These are phyloP conservation scores for Volvox africanus DNA, from an alignment of 139 green algal species.

Conservation along the genomic window DNA sequence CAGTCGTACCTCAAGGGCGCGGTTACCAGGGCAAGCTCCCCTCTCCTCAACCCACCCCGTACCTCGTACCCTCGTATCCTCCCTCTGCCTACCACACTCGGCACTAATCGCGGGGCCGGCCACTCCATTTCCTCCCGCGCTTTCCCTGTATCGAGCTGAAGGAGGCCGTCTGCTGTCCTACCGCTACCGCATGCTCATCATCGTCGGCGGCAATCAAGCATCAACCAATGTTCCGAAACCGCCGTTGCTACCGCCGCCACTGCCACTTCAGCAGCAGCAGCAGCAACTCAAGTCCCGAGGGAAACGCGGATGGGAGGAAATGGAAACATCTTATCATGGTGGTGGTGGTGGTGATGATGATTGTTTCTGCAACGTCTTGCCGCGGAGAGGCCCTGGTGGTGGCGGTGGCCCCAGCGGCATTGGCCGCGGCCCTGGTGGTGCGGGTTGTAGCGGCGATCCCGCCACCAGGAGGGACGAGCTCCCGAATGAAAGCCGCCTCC, in stretches of 20 bases:
- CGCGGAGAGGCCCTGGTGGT: no score
- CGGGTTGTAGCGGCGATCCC: not conserved
- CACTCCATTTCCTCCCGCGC: not conserved
- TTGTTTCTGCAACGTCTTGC: no score
- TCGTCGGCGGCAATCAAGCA: constrained; percentile 2
- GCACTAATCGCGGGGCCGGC: no score
- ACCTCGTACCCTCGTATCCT: not conserved
- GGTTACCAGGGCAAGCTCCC: not conserved
- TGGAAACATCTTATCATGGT: not conserved
- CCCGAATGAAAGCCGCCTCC: not conserved
- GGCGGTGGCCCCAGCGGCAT: not conserved
- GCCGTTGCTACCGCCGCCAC: not conserved
- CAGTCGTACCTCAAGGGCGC: not conserved
- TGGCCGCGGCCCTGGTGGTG: no score
- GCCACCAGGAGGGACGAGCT: not conserved
- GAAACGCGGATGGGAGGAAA: not conserved
- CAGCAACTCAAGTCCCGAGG: no score
- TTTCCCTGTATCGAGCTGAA: not conserved
- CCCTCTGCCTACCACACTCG: not conserved
- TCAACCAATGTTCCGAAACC: not conserved
- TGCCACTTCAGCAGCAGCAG: no score
- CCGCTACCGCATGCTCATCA: not conserved
- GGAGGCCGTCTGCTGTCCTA: constrained; percentile 3
- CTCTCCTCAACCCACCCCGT: not conserved
- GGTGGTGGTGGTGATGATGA: not conserved